Percentiles rank a stretch among this genome's conserved stretches.
Evolutionary conservation across 805 yeast genomes (phyloP).

Genomic region (Yamadazyma takamatsuzukensis): DNA sequence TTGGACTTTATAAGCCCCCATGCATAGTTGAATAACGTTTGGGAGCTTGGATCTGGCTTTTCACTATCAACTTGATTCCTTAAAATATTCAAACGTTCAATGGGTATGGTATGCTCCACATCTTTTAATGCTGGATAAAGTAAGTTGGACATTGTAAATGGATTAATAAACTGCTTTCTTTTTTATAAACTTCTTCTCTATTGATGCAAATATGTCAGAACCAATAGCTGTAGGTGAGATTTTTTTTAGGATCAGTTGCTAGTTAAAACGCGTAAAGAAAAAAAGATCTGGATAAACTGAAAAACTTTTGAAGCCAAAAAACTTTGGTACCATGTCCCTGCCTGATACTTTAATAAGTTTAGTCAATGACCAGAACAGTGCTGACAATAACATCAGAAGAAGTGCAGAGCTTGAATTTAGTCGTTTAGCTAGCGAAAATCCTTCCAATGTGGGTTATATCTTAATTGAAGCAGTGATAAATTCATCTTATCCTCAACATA

Average conservation of each 20-base stretch:
- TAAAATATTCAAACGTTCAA: conserved; percentile 71
- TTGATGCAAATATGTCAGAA: too few species aligned
- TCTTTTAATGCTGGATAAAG: conserved; percentile 41
- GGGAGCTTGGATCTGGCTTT: conserved; percentile 74
- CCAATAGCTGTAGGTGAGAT: too few species aligned
- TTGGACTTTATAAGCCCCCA: conserved; percentile 89
- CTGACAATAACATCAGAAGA: conserved; percentile 52
- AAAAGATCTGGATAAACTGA: too few species aligned
- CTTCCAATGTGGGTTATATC: conserved; percentile 42
- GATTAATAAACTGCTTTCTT: too few species aligned
- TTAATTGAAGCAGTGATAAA: conserved; percentile 41
- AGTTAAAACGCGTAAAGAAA: too few species aligned
- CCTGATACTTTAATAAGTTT: conserved; percentile 4
- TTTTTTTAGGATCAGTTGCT: too few species aligned
- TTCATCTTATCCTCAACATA: conserved; percentile 20
- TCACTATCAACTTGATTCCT: conserved; percentile 77
- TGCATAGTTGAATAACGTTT: conserved; percentile 88
- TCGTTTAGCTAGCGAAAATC: conserved; percentile 40
- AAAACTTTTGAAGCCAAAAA: too few species aligned
- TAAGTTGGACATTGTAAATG: conserved; percentile 9
- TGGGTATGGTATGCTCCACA: conserved; percentile 53
- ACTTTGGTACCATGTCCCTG: too few species aligned
- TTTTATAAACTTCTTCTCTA: too few species aligned
- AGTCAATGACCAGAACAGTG: conserved; percentile 25
- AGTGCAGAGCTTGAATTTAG: conserved; percentile 51